Base-by-base conservation (phyloP, 441 rosid genomes). In the Codiaeum variegatum region DNA sequence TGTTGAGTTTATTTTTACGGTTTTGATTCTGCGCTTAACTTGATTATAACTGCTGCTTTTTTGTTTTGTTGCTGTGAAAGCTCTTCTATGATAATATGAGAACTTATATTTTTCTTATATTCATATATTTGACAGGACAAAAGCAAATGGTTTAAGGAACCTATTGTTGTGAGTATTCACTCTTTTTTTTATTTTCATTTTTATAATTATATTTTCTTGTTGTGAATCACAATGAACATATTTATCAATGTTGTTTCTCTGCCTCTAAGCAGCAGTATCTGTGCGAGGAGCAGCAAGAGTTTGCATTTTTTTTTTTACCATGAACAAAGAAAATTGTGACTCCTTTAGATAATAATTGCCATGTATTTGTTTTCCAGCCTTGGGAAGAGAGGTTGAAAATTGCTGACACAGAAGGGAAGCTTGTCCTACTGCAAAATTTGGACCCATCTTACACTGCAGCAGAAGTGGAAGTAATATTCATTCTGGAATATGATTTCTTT, bases 391-490 rank as follows among this genome's bases (percentile, higher is more conserved):
- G 82, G 46, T 77, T 94, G 83, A 77, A 64, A 56, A 69, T 49
- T 47, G 97, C 93, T 19, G 82, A 83, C 51, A 82, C 78, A 73
- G 69, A 76, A 64, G 89, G 81, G 73, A 86, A 58, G 51, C 83
- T 92, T 70, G 88, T 94, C 75, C 76, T 90, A 62, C 92, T 92
- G 76, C 90, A 71, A 73, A 90, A 92, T 84, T 77, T 94, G 86
- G 93, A 87, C 79, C 94, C 95, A 70, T 71, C 85, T 66, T 92
- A 71, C 80, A 82, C 88, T 47, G 84, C 92, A 52, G 73, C 68
- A 3, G 95, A 89, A 73, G 91, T 92, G 54, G 88, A 90, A 92
- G 98, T 94, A 85, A 70, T 63, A 34, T 46, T 52, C 38, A 55
- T 18, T 73, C 36, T 62, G 13, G 55, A 70, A 69, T 10, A 13